Evolutionary conservation across 2,329 filamentous ascomycete genomes (phyloP), one percentile per base, ranked within the genome.

Genomic region (Pyricularia sp.): DNA sequence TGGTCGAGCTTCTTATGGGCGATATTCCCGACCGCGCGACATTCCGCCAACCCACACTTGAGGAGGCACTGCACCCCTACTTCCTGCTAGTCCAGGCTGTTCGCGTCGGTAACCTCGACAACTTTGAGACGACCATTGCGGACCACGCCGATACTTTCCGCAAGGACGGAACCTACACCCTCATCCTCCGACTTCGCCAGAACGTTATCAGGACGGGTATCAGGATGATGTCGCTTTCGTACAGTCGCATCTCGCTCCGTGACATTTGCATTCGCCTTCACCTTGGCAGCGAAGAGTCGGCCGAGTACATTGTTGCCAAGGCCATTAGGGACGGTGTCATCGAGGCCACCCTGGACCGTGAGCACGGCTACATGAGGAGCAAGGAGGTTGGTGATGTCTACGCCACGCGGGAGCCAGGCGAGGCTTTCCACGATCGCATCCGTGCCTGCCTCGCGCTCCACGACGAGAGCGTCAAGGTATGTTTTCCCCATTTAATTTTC

Each of bases 151-250:
- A 92, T 64, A 90, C 90, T 12, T 99, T 98, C 89, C 91, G 93
- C 76, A 90, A 91, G 73, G 95, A 99, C 78, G 92, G 92, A 69
- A 98, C 94, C 25, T 98, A 98, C 83, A 97, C 94, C 12, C 85
- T 99, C 69, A 96, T 98, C 75, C 86, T 98, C 72, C 94, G 95
- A 71, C 86, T 99, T 71, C 90, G 95, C 74, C 95, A 99, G 81
- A 99, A 99, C 77, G 95, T 99, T 77, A 98, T 99, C 88, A 97
- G 97, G 85, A 99, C 95, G 3, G 95, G 95, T 73, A 97, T 99
- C 72, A 93, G 95, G 74, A 97, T 98, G 93, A 97, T 99, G 88
- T 98, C 94, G 59, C 85, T 99, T 72, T 97, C 94, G 25, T 99
- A 99, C 83, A 97, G 94, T 70, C 92, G 94, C 71, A 99, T 99